Conservation (phyloP, 352 stramenopile species). For the Pythium apleroticum region DNA sequence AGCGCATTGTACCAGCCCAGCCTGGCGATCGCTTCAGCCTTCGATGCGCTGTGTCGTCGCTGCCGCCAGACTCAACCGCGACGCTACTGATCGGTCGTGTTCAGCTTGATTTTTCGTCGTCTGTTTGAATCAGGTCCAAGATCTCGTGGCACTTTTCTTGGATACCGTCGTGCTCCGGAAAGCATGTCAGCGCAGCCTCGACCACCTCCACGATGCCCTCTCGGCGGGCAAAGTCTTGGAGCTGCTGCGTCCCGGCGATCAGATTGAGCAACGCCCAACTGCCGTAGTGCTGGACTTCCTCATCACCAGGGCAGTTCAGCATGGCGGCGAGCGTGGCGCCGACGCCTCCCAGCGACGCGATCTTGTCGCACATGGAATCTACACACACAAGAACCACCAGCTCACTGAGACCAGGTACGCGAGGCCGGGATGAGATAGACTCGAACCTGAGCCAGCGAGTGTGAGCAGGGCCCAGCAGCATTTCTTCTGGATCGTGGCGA, state of each 20-base stretch:
- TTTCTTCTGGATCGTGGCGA: constrained; percentile 69
- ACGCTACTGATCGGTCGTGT: constrained; percentile 38
- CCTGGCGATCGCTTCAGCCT: constrained; percentile 40
- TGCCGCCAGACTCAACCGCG: neutral
- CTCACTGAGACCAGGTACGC: neutral
- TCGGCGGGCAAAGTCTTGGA: constrained; percentile 57
- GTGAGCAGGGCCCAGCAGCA: constrained; percentile 85
- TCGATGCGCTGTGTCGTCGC: constrained; percentile 35
- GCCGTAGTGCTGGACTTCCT: constrained; percentile 62
- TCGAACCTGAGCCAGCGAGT: constrained; percentile 67
- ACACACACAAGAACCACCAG: neutral
- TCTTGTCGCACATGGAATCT: constrained; percentile 71
- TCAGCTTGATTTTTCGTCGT: constrained; percentile 38
- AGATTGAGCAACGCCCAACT: constrained; percentile 74
- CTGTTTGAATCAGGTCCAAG: constrained; percentile 41
- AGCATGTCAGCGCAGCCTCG: constrained; percentile 78
- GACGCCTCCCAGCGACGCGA: constrained; percentile 57
- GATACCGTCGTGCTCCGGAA: constrained; percentile 73
- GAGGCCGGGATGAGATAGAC: neutral
- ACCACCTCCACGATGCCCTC: constrained; percentile 82
- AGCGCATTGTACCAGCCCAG: constrained; percentile 35
- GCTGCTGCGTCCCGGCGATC: constrained; percentile 43
- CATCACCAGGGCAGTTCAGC: constrained; percentile 66
- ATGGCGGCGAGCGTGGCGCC: constrained; percentile 73
- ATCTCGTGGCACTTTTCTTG: constrained; percentile 72